Base-by-base conservation (phyloP, 1,139 yeast species). In the Magnusiomyces suaveolens region DNA sequence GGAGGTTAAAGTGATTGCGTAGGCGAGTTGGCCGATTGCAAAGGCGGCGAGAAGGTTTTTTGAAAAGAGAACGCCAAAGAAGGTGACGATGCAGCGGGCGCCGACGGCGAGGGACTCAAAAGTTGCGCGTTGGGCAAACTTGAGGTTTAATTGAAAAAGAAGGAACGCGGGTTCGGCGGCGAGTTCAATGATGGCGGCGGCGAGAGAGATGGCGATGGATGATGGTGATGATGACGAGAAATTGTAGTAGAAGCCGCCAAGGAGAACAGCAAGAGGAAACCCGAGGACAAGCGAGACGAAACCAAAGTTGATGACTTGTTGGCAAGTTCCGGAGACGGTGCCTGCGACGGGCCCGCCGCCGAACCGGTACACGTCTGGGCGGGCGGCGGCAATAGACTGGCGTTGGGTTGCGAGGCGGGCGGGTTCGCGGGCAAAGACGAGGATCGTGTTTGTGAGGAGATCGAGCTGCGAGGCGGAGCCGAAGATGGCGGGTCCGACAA, bases 381-480 rank as follows among this genome's bases (percentile, higher is more conserved):
- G 57, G 50, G 65, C 64, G 16, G 63, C 66, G n/a, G 62, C 59
- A 43, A 67, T 59, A 0, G 73, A 61, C 54, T 84, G 80, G 57
- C 96, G 74, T 64, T 87, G 90, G 23, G 86, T 75, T 0, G 96
- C 79, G 29, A 89, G 67, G 54, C 98, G 72, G 47, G 81, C 80
- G 0, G 95, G 95, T 63, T 92, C 97, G 55, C 97, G 72, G 59
- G 94, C 79, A 66, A 88, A 83, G 66, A 87, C 87, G 36, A 90
- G 69, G 1, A 82, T 75, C 0, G 94, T 81, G 33, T 82, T 79
- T 25, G 80, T 75, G 29, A 87, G 66, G 58, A 92, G 82, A 64
- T 92, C 97, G 59, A 89, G 72, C 63, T 86, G 85, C 6, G 89
- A 77, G n/a, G 89, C 79, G 43, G 83, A 77, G 1, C 97, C 98